Conservation (phyloP, 208 protist genomes). For the Kentomonas sorsogonicus region DNA sequence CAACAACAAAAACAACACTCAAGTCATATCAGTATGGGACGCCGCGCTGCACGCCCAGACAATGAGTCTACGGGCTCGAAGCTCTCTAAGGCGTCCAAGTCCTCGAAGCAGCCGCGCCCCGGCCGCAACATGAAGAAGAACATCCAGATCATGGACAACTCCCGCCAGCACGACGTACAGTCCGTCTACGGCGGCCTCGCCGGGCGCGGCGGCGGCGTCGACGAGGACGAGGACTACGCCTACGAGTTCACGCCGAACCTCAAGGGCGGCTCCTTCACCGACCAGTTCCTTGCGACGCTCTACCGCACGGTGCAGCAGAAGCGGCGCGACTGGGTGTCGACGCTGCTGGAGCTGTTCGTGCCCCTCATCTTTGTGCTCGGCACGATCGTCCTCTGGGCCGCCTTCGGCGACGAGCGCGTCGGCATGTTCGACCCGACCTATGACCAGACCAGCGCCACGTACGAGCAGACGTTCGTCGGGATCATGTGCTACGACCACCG, state of each 20-base stretch:
- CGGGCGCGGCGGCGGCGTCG: background rate
- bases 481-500: constrained; percentile 32
- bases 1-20: too few species aligned
- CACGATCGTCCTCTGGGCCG: constrained; percentile 40
- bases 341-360: constrained; percentile 56
- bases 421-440: constrained; percentile 13
- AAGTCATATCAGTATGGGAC: constrained; percentile 25
- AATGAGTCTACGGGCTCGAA: too few species aligned
- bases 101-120: too few species aligned
- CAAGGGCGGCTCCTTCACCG: constrained; percentile 42
- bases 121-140: constrained; percentile 16
- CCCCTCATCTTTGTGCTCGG: constrained; percentile 53
- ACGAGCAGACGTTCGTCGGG: background rate
- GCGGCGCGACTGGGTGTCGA: constrained; percentile 20
- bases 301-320: constrained; percentile 41
- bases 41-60: too few species aligned
- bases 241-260: constrained; percentile 23
- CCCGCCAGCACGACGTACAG: background rate
- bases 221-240: constrained; percentile 7
- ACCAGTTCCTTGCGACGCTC: constrained; percentile 40
- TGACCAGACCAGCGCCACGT: background rate
- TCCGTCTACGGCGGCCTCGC: too few species aligned
- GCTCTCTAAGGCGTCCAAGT: too few species aligned
- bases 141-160: constrained; percentile 13
- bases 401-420: constrained; percentile 21